These are phyloP conservation scores for Gyromitra esculenta DNA, from an alignment of 2,329 filamentous ascomycete genomes.

Conservation along the genomic window DNA sequence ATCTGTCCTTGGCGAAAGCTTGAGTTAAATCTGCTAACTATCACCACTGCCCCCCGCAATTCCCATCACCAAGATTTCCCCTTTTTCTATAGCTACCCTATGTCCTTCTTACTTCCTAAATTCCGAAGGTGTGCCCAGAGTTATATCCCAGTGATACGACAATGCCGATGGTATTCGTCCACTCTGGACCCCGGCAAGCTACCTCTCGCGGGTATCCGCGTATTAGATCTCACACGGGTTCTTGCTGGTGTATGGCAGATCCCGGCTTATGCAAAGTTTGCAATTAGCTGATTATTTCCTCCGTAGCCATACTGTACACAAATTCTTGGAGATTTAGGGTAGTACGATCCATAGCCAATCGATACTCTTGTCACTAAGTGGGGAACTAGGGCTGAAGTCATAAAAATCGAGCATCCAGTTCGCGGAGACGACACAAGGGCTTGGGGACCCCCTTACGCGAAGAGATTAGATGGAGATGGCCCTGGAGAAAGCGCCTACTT, in stretches of 20 bases:
- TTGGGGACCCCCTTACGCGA: constrained; percentile 96
- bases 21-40: neutral
- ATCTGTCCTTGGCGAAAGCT: constrained; percentile 22
- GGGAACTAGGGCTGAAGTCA: constrained; percentile 80
- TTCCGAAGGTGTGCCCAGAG: constrained; percentile 13
- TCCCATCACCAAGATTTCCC: neutral
- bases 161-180: constrained; percentile 38
- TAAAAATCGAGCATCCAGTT: constrained; percentile 94
- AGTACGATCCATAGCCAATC: neutral
- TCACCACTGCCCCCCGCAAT: constrained; percentile 2
- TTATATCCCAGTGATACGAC: neutral
- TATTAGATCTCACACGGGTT: constrained; percentile 96
- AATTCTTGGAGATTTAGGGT: constrained; percentile 92
- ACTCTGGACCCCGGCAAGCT: constrained; percentile 60
- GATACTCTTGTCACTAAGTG: neutral
- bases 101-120: constrained; percentile 20
- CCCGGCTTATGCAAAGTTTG: constrained; percentile 29
- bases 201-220: constrained; percentile 84
- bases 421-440: constrained; percentile 93
- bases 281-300: constrained; percentile 11
- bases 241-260: constrained; percentile 80
- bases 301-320: constrained; percentile 93
- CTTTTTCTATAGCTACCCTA: neutral
- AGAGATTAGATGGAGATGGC: constrained; percentile 65
- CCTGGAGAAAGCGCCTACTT: constrained; percentile 96